Base-by-base conservation (phyloP, 2,329 filamentous ascomycete species). In the Microsporum audouinii region DNA sequence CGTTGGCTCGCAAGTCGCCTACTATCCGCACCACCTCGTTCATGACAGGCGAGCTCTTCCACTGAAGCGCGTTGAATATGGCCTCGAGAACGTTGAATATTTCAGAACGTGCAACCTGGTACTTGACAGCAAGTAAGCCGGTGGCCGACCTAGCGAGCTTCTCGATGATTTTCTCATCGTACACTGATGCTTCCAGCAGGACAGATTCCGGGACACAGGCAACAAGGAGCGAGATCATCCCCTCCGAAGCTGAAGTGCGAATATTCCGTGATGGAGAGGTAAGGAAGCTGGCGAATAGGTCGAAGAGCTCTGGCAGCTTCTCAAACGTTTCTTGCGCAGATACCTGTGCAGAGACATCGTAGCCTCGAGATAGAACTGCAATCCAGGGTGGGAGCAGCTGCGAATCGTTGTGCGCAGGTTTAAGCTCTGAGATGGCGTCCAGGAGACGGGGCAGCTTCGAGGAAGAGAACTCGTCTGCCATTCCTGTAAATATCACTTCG, bases 301-400 rank as follows among this genome's bases (percentile, higher is more conserved):
- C 80, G 73, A 97, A 96, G 0, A 97, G 78, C 34, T 88, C 87
- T 0, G 94, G 91, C 2, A 99, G 77, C 68, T 94, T 95, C 71
- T 88, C 84, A 71, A 97, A 97, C 0, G 91, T 96, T 60, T 96
- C 91, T 60, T 95, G 88, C 1, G 91, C 87, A 66, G 89, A 87
- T 59, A 96, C 82, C 71, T 96, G 90, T 0, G 91, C 88, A 3
- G 90, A 89, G 4, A 97, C 91, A 71, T 96, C 91, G 74, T 96
- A 97, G 5, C 91, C 94, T 73, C 94, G 82, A 10, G 92, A 96
- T 27, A 99, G 76, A 60, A 99, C 94, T 10, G 94, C 94, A 68
- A 99, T 90, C 94, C 94, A 99, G 0, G 94, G 89, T 0, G 94
- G 94, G 2, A 97, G 84, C 36, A 99, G 82, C 74, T 96, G 92